phyloP scores from a whole-genome alignment of 106 monocot genomes.

The Amphibolis antarctica region DNA sequence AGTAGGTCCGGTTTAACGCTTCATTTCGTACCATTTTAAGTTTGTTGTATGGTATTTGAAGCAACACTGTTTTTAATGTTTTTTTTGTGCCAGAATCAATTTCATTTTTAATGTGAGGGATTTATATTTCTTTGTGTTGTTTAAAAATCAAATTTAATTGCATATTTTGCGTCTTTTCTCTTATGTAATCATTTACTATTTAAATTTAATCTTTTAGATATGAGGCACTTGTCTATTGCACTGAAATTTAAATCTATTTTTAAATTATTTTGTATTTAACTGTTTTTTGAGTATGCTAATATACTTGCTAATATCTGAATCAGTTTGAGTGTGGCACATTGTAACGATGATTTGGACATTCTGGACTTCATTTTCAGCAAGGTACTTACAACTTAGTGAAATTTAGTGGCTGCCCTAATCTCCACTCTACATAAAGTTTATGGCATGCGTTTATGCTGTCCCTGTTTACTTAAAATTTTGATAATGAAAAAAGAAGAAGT shows the following conservation, averaged over 20 bases:
- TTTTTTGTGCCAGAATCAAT: neutral
- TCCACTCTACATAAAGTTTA: neutral
- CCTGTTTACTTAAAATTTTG: neutral
- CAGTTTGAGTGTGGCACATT: constrained; percentile 8
- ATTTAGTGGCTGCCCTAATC: too few relatives aligned
- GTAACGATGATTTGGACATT: constrained; percentile 7
- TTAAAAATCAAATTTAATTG: neutral
- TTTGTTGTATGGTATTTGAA: too few relatives aligned
- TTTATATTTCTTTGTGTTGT: neutral
- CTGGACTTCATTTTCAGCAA: constrained; percentile 15
- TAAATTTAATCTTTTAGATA: neutral
- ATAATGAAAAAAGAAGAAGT: too few relatives aligned
- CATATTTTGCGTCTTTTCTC: neutral
- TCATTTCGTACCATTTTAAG: too few relatives aligned
- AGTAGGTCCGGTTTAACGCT: too few relatives aligned
- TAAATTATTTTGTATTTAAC: neutral
- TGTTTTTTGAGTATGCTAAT: neutral
- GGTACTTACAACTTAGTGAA: constrained; percentile 5
- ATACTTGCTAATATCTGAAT: neutral
- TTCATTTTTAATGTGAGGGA: neutral
- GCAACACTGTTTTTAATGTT: too few relatives aligned
- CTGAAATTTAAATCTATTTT: neutral
- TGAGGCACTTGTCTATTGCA: neutral
- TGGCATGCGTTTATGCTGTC: neutral
- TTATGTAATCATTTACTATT: neutral